A percentile compares a stretch with the other conserved stretches of the same genome.
phyloP scores from a whole-genome alignment of 2,329 filamentous ascomycete species.

The Fonsecaea multimorphosa region DNA sequence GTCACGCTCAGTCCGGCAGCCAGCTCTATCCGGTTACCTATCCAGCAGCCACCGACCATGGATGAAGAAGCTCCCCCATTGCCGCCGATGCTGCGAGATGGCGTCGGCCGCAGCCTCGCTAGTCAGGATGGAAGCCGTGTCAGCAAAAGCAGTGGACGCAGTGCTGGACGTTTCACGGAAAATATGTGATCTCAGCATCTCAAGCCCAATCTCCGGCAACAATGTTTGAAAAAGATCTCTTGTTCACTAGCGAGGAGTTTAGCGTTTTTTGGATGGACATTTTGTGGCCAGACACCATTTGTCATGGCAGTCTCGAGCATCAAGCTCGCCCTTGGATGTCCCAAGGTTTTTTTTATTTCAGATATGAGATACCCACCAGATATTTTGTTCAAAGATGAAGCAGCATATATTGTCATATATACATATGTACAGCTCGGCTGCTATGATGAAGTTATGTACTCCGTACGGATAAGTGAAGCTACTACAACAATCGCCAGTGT shows the following conservation, averaged over 20 bases:
- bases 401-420: not conserved
- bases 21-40: slow-evolving; percentile 41
- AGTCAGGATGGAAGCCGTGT: slow-evolving; percentile 53
- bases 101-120: slow-evolving; percentile 51
- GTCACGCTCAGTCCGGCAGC: slow-evolving; percentile 44
- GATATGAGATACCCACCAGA: slow-evolving; percentile 28
- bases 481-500: not conserved
- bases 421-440: not conserved
- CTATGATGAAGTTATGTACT: not conserved
- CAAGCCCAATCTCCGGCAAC: not conserved
- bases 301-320: not conserved
- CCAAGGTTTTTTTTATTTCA: slow-evolving; percentile 10
- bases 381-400: not conserved
- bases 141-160: slow-evolving; percentile 41
- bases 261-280: slow-evolving; percentile 12
- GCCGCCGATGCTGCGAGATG: slow-evolving; percentile 46
- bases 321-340: not conserved
- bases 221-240: not conserved
- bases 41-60: slow-evolving; percentile 36
- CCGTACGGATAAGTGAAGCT: not conserved
- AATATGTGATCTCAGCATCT: slow-evolving; percentile 36
- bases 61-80: slow-evolving; percentile 39
- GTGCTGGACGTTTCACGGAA: slow-evolving; percentile 49
- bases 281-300: not conserved
- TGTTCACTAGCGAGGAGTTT: slow-evolving; percentile 22